Conservation (phyloP, 2,329 filamentous ascomycete genomes). For the Taxawa tesnikishii region DNA sequence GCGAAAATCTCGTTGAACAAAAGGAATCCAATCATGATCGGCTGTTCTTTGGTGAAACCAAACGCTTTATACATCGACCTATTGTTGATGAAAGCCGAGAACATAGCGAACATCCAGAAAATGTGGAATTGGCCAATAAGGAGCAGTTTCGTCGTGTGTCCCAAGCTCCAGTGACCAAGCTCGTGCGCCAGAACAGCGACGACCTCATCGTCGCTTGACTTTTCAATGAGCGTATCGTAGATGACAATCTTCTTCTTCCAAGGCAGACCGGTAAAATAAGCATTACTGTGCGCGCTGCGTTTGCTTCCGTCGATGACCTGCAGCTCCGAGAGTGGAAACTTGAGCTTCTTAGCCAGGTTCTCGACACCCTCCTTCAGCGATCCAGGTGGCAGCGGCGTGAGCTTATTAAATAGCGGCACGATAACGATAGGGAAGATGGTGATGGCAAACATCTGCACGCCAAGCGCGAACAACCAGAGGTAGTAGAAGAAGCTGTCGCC, state of each 20-base stretch:
- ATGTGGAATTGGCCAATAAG: constrained; percentile 73
- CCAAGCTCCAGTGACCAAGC: constrained; percentile 91
- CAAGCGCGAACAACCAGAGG: constrained; percentile 84
- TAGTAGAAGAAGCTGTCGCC: constrained; percentile 96
- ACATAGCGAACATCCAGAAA: constrained; percentile 92
- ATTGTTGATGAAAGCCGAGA: constrained; percentile 97
- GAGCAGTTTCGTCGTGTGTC: constrained; percentile 86
- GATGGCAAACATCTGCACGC: constrained; percentile 85
- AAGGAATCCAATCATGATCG: constrained; percentile 94
- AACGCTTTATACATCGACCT: constrained; percentile 80
- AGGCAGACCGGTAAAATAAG: constrained; percentile 91
- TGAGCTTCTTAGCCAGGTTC: constrained; percentile 64
- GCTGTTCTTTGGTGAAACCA: constrained; percentile 70
- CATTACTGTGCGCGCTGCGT: constrained; percentile 77
- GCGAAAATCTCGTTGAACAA: constrained; percentile 94
- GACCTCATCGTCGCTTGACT: constrained; percentile 83
- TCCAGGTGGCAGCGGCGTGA: constrained; percentile 81
- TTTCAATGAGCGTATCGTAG: constrained; percentile 94
- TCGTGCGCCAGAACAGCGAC: constrained; percentile 92
- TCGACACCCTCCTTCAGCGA: constrained; percentile 82
- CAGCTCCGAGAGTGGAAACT: constrained; percentile 85
- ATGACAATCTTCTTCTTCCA: constrained; percentile 99
- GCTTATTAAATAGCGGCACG: constrained; percentile 93
- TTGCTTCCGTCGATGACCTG: constrained; percentile 93
- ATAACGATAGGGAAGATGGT: constrained; percentile 94